Percentiles rank a stretch among this genome's conserved stretches.
These are phyloP conservation scores for Endotrypanum monterogeii DNA, from an alignment of 208 protist genomes.

Conservation along the genomic window DNA sequence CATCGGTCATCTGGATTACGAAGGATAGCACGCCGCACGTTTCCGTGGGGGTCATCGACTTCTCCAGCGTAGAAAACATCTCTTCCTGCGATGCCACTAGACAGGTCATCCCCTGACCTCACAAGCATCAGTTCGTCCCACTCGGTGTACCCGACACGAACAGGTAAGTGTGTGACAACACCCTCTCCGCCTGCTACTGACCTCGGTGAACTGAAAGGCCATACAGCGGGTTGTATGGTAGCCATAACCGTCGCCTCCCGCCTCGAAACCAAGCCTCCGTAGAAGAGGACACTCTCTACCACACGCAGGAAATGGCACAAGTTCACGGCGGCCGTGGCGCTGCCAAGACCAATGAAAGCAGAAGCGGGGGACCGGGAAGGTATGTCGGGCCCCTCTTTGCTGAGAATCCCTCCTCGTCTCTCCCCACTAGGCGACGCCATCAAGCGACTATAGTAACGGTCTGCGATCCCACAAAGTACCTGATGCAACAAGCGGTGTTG, in stretches of 20 bases:
- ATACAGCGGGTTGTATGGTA: neutral
- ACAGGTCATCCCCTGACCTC: neutral
- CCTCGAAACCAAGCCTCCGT: conserved; percentile 27
- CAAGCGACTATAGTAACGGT: conserved; percentile 49
- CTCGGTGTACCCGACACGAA: conserved; percentile 48
- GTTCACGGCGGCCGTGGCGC: conserved; percentile 41
- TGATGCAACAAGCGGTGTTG: conserved; percentile 49
- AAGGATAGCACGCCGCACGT: conserved; percentile 35
- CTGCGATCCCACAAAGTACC: conserved; percentile 55
- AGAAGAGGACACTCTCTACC: conserved; percentile 79
- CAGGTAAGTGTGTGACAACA: conserved; percentile 3
- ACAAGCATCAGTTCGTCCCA: conserved; percentile 49
- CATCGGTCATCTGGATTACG: conserved; percentile 68
- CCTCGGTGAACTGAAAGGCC: neutral
- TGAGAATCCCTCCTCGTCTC: neutral
- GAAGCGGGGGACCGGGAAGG: neutral
- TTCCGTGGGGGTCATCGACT: conserved; percentile 25
- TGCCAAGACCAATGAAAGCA: conserved; percentile 36
- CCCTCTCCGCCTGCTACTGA: neutral
- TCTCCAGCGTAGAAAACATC: conserved; percentile 21
- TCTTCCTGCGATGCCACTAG: neutral
- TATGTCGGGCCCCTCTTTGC: neutral
- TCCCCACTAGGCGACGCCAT: conserved; percentile 5
- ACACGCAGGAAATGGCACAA: conserved; percentile 56
- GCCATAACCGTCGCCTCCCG: neutral